Evolutionary conservation across 176 grass and related monocot species (phyloP).

Genomic region (Puya raimondii): DNA sequence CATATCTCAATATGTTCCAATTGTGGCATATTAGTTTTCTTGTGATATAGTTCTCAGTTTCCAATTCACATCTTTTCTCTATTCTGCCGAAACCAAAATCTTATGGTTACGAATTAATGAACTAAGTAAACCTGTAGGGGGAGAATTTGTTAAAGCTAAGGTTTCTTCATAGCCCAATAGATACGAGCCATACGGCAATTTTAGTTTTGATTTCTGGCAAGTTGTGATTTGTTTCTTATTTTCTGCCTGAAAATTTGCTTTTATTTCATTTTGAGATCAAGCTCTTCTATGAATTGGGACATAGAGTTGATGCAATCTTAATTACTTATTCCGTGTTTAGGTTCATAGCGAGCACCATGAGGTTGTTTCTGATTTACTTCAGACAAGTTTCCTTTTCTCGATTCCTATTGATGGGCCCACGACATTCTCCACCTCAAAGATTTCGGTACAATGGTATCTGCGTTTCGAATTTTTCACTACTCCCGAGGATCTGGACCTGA

Average conservation of each 20-base stretch:
- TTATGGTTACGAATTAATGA: no score
- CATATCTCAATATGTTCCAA: no score
- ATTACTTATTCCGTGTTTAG: constrained; percentile 22
- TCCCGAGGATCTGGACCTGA: constrained; percentile 55
- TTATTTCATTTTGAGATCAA: background rate
- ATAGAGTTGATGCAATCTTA: background rate
- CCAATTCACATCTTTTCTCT: no score
- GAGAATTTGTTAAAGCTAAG: no score
- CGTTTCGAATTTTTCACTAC: constrained; percentile 91
- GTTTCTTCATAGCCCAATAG: no score
- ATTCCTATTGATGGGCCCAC: constrained; percentile 87
- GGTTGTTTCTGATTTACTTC: constrained; percentile 76
- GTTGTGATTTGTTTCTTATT: no score
- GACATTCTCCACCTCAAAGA: constrained; percentile 82
- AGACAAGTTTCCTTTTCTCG: constrained; percentile 97
- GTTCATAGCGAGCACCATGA: constrained; percentile 91
- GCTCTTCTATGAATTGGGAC: background rate
- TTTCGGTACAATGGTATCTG: constrained; percentile 87
- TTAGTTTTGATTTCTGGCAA: no score
- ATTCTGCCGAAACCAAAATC: no score
- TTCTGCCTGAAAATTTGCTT: background rate
- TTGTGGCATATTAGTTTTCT: no score
- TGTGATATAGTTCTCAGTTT: no score
- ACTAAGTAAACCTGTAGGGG: no score
- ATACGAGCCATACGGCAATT: no score